Percentiles rank a stretch among this genome's conserved stretches.
Evolutionary conservation across 2,329 filamentous ascomycete genomes (phyloP).

Genomic region (Monilinia laxa): DNA sequence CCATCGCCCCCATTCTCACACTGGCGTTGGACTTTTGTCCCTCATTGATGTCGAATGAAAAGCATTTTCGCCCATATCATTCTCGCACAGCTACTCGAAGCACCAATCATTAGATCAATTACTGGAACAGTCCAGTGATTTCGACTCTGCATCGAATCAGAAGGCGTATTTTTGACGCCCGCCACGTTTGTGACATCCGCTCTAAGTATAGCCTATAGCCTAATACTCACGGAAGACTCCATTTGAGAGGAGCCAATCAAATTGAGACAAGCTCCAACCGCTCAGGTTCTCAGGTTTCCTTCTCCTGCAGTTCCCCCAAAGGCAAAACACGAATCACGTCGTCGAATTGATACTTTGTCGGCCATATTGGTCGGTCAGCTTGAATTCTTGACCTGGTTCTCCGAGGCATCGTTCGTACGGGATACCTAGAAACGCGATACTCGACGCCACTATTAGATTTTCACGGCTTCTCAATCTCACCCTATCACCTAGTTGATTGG

Average conservation of each 20-base stretch:
- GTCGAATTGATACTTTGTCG: slow-evolving; percentile 8
- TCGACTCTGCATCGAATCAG: slow-evolving; percentile 14
- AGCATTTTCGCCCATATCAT: slow-evolving; percentile 16
- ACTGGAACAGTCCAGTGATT: neutral
- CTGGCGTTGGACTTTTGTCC: neutral
- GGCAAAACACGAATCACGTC: slow-evolving; percentile 36
- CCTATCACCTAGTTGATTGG: neutral
- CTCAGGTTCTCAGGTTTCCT: slow-evolving; percentile 23
- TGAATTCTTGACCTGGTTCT: neutral
- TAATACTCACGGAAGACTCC: slow-evolving; percentile 22
- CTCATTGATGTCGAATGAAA: slow-evolving; percentile 7
- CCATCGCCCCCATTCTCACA: slow-evolving; percentile 20
- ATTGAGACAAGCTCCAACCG: slow-evolving; percentile 25
- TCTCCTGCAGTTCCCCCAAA: slow-evolving; percentile 30
- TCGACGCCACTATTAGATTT: slow-evolving; percentile 4
- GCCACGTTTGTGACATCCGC: slow-evolving; percentile 27
- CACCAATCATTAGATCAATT: slow-evolving; percentile 14
- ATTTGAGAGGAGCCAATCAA: slow-evolving; percentile 29
- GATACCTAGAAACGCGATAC: neutral
- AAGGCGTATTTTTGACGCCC: slow-evolving; percentile 22
- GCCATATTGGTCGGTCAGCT: slow-evolving; percentile 5
- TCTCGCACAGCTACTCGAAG: slow-evolving; percentile 4
- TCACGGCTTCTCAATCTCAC: neutral
- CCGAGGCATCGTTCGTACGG: neutral
- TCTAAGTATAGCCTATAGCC: slow-evolving; percentile 35